Evolutionary conservation across 2,329 filamentous ascomycete genomes (phyloP), one percentile per base, ranked within the genome.

Genomic region (Aspergillus spinulosporus): DNA sequence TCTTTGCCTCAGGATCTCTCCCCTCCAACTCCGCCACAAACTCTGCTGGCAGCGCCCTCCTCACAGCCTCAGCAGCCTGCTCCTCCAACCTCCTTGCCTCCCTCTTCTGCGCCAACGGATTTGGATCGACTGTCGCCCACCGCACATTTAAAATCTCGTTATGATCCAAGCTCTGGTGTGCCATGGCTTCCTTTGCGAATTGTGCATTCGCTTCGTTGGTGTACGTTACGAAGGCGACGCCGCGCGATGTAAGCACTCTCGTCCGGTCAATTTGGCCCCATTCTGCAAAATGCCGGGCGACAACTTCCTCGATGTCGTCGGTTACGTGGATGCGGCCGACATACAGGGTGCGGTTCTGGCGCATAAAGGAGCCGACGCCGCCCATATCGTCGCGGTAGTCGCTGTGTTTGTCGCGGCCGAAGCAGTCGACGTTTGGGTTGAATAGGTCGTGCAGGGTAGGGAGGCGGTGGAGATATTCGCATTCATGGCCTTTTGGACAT

Each of bases 361-460:
- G 83, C 85, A 92, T 88, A 69, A 99, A 99, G 59, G 86, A 91
- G 29, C 94, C 94, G 2, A 97, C 92, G 62, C 95, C 95, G 52
- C 93, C 92, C 94, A 99, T 97, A 72, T 97, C 93, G 71, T 97
- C 93, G 67, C 92, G 82, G 75, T 97, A 97, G 69, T 96, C 93
- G 60, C 84, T 88, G 68, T 91, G 89, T 78, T 96, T 96, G 80
- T 97, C 93, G 57, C 93, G 83, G 1, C 91, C 91, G 68, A 99
- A 99, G 69, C 92, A 96, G 76, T 99, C 94, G 15, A 96, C 86
- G 65, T 97, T 97, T 1, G 89, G 90, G 59, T 93, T 94, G 76
- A 93, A 97, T 9, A 96, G 81, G 72, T 97, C 94, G 69, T 92
- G 90, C 1, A 95, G 83, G 0, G 85, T 87, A 0, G 94, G 95